Percentiles rank a stretch among this genome's conserved stretches.
phyloP scores from a whole-genome alignment of 73 alveolate genomes.

The Halteria grandinella region DNA sequence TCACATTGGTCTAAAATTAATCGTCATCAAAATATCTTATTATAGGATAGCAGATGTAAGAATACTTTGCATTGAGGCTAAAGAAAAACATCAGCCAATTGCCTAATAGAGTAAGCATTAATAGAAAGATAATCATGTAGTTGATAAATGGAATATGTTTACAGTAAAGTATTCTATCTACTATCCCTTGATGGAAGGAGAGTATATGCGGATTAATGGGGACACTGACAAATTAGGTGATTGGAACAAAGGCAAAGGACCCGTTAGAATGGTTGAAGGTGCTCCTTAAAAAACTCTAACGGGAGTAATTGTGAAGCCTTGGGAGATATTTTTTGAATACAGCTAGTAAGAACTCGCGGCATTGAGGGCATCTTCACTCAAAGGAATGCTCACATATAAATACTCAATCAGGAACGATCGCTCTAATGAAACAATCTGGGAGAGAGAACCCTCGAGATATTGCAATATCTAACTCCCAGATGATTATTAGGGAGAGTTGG shows the following conservation, averaged over 20 bases:
- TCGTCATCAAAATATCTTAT: conserved; percentile 12
- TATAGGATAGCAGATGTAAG: conserved; percentile 60
- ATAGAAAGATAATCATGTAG: too few species aligned
- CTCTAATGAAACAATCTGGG: conserved; percentile 72
- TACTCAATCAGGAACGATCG: conserved; percentile 59
- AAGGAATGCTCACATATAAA: conserved; percentile 73
- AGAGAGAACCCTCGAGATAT: conserved; percentile 81
- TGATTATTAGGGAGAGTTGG: conserved; percentile 3
- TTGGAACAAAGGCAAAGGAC: conserved; percentile 62
- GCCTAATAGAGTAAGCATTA: too few species aligned
- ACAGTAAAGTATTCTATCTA: conserved; percentile 41
- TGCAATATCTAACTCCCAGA: conserved; percentile 43
- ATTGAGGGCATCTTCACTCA: conserved; percentile 14
- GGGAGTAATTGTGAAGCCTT: conserved; percentile 62
- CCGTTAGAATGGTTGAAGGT: conserved; percentile 44
- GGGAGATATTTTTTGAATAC: too few species aligned
- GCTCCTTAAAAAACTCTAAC: conserved; percentile 37
- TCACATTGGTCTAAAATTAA: conserved; percentile 36
- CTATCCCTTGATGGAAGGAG: conserved; percentile 54
- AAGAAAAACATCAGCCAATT: too few species aligned
- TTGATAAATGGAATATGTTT: conserved; percentile 68
- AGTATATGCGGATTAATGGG: conserved; percentile 65
- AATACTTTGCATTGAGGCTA: too few species aligned
- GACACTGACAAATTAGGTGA: conserved; percentile 46
- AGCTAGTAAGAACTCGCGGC: conserved; percentile 14